These are phyloP conservation scores for Plasmopara viticola DNA, from an alignment of 352 stramenopile genomes.

Conservation along the genomic window DNA sequence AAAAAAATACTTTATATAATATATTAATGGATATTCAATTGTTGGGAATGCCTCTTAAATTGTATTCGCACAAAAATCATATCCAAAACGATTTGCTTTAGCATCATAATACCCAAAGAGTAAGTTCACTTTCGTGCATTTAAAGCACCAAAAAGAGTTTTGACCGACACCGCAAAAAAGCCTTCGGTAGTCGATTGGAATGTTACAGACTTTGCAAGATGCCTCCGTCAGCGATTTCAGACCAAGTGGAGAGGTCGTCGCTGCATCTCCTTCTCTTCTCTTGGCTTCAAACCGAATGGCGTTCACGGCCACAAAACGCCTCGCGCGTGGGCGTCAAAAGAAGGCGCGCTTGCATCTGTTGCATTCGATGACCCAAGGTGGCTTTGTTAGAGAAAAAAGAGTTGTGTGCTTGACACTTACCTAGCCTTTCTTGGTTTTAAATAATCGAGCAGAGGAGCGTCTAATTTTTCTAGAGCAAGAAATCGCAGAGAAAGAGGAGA, in stretches of 20 bases:
- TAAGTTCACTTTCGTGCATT: too few relatives aligned
- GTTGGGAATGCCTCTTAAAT: too few relatives aligned
- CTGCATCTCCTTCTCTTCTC: conserved; percentile 1
- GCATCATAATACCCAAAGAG: too few relatives aligned
- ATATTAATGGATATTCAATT: too few relatives aligned
- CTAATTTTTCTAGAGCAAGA: conserved; percentile 41
- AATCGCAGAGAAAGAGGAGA: conserved; percentile 26
- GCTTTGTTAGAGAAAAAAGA: neutral
- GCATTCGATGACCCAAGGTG: conserved; percentile 53
- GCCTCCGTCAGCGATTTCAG: too few relatives aligned
- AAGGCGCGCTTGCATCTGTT: conserved; percentile 47
- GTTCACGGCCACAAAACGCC: conserved; percentile 15
- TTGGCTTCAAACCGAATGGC: neutral
- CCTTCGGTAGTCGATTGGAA: too few relatives aligned
- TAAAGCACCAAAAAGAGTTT: too few relatives aligned
- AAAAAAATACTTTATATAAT: too few relatives aligned
- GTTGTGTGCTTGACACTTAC: neutral
- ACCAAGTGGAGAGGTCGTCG: neutral
- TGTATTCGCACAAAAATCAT: too few relatives aligned
- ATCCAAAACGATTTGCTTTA: too few relatives aligned
- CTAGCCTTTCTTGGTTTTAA: neutral
- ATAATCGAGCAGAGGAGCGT: conserved; percentile 35
- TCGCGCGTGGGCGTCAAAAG: conserved; percentile 35
- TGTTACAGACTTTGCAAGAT: too few relatives aligned
- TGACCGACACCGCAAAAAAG: too few relatives aligned